Evolutionary conservation across 345 rosid species (phyloP).

Genomic region (Eucalyptus brandiana): DNA sequence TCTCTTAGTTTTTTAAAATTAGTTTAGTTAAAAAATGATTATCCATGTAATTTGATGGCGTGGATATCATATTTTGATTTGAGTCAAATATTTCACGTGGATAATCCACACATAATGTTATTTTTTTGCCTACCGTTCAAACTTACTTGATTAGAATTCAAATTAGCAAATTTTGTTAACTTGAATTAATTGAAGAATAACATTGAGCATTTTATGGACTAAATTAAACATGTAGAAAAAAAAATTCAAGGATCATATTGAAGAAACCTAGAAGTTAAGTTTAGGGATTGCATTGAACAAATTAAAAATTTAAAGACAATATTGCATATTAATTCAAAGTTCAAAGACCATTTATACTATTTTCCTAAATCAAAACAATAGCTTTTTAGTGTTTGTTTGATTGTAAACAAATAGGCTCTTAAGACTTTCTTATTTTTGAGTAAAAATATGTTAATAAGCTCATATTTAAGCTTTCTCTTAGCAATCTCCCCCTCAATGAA

Average conservation of each 20-base stretch:
- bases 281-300: fast-evolving
- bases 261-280: background rate
- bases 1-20: background rate
- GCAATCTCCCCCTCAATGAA: background rate
- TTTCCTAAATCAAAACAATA: background rate
- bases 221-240: background rate
- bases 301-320: background rate
- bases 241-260: background rate
- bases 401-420: background rate
- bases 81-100: fast-evolving
- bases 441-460: background rate
- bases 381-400: background rate
- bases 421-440: background rate
- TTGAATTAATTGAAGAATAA: background rate
- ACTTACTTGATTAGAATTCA: background rate
- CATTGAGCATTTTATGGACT: background rate
- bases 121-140: background rate
- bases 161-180: fast-evolving
- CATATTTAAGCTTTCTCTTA: background rate
- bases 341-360: background rate
- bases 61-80: background rate
- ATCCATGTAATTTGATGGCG: background rate
- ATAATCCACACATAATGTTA: background rate
- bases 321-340: background rate
- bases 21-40: background rate